Evolutionary conservation across 2,329 filamentous ascomycete genomes (phyloP), one percentile per base, ranked within the genome.

Genomic region (Claviceps africana): DNA sequence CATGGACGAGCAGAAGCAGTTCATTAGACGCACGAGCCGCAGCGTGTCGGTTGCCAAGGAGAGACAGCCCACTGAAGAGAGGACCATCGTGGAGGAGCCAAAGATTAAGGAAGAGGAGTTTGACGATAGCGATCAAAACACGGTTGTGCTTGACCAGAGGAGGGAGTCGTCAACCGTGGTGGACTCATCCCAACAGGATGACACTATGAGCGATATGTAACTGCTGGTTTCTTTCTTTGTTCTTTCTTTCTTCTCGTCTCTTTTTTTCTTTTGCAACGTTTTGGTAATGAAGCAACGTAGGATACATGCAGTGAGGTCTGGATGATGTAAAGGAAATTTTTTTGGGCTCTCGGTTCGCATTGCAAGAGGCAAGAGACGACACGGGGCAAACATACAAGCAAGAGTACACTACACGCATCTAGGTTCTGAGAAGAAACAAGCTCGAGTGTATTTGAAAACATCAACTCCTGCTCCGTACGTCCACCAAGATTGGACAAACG

Each of bases 71-170:
- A 56, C 59, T 2, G 70, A 70, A 40, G 71, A 72, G 51, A 69
- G 64, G 57, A 70, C 67, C 1, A 59, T 70, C 1, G 56, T 67
- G 3, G 66, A 68, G 40, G 72, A 75, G 59, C 64, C 67, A 21
- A 62, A 60, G 21, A 77, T 78, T 53, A 73, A 75, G 55, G 71
- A 76, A 56, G 74, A 76, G 54, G 70, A 73, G 2, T 70, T 46
- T 40, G 51, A 72, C 5, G 67, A 69, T 13, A 64, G 63, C 4
- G 67, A 64, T 17, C 65, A 65, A 15, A 64, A 54, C 13, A 67
- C 64, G 3, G 60, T 65, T 39, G 57, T 67, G 10, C 60, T 59
- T 2, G 60, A 62, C 19, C 61, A 63, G 19, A 66, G 64, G 40
- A 64, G 60, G 48, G 65, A 68, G 30, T 67, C 66, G 21, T 59